A percentile compares a stretch with the other conserved stretches of the same genome.
phyloP scores from a whole-genome alignment of 78 protist species.

The Blattamonas nauphoetae region DNA sequence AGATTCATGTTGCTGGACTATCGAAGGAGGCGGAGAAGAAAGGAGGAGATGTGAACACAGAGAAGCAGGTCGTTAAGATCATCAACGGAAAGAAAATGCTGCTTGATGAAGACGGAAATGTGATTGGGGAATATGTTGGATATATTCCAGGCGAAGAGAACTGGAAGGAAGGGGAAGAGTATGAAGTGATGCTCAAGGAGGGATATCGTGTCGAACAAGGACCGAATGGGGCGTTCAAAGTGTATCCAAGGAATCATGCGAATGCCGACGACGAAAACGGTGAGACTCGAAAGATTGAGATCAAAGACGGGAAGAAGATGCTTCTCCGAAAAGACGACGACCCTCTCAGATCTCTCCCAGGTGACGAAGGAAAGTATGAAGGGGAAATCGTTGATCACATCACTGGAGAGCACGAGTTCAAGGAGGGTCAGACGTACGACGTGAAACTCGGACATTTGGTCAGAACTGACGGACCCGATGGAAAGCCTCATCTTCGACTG shows the following conservation, averaged over 20 bases:
- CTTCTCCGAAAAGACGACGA: not conserved
- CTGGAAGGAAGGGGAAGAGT: not conserved
- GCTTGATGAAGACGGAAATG: not conserved
- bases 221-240: not conserved
- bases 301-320: not conserved
- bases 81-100: not conserved
- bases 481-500: not conserved
- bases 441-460: not conserved
- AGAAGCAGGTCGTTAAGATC: not conserved
- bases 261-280: no score
- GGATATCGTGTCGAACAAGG: not conserved
- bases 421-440: not conserved
- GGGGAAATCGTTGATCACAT: not conserved
- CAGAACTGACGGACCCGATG: not conserved
- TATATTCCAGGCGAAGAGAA: not conserved
- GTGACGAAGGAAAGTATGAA: not conserved
- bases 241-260: no score
- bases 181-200: not conserved
- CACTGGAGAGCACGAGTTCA: not conserved
- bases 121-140: no score
- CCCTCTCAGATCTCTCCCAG: not conserved
- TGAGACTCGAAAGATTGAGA: not conserved
- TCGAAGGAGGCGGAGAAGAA: not conserved
- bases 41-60: not conserved
- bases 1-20: not conserved